Evolutionary conservation across 2,329 filamentous ascomycete species (phyloP).

Genomic region (Penicillium sp.): DNA sequence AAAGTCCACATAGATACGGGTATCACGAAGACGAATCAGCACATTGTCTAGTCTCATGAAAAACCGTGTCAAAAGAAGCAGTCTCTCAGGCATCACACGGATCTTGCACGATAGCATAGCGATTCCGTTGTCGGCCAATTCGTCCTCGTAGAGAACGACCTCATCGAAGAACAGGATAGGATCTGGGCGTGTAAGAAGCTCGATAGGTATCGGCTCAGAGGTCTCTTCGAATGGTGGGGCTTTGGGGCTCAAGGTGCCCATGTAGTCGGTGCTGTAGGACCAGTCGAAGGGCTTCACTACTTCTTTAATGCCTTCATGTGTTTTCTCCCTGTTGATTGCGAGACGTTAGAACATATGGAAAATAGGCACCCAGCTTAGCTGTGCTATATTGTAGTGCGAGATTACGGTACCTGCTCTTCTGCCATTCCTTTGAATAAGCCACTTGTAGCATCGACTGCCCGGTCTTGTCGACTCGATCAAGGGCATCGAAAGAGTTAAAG

Average conservation of each 20-base stretch:
- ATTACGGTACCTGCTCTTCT: constrained; percentile 59
- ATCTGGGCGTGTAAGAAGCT: constrained; percentile 82
- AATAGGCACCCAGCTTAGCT: neutral
- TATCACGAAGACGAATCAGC: constrained; percentile 82
- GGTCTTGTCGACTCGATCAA: constrained; percentile 93
- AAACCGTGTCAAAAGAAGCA: constrained; percentile 80
- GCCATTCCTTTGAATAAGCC: constrained; percentile 88
- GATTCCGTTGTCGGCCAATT: constrained; percentile 96
- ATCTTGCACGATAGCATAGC: constrained; percentile 87
- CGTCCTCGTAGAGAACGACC: constrained; percentile 93
- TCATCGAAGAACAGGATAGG: constrained; percentile 97
- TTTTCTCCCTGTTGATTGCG: constrained; percentile 61
- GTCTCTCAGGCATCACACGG: constrained; percentile 83
- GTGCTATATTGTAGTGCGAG: neutral
- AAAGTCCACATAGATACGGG: constrained; percentile 89
- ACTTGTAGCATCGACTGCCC: constrained; percentile 89
- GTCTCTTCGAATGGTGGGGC: constrained; percentile 45
- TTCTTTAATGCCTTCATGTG: constrained; percentile 83
- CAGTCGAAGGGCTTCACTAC: constrained; percentile 97
- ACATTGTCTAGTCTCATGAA: constrained; percentile 95
- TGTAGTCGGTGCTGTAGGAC: constrained; percentile 91
- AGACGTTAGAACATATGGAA: neutral
- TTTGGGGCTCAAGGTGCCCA: constrained; percentile 61
- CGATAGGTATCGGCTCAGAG: constrained; percentile 71
- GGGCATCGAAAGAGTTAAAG: constrained; percentile 83